These are phyloP conservation scores for Tanacetum coccineum DNA, from an alignment of 129 eudicot genomes.

Conservation along the genomic window DNA sequence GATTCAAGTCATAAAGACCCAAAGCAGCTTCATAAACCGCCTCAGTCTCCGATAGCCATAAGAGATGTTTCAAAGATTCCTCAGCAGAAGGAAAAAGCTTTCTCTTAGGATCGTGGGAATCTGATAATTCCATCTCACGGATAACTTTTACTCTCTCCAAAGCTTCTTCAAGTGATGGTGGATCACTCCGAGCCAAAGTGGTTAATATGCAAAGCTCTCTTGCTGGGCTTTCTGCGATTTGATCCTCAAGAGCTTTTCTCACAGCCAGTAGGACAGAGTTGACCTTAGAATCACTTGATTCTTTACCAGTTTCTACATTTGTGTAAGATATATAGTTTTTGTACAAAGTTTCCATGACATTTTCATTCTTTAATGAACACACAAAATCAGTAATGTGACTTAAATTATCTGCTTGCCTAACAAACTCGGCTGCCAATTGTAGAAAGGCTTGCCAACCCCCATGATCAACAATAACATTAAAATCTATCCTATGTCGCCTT, in stretches of 20 bases:
- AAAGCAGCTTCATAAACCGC: slow-evolving; percentile 95
- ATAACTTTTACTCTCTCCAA: slow-evolving; percentile 64
- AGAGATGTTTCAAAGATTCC: slow-evolving; percentile 83
- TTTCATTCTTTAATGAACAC: slow-evolving; percentile 78
- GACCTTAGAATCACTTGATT: slow-evolving; percentile 38
- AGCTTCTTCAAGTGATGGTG: slow-evolving; percentile 91
- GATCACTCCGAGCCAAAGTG: slow-evolving; percentile 89
- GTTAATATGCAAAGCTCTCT: slow-evolving; percentile 95
- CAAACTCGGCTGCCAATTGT: slow-evolving; percentile 66
- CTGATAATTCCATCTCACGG: slow-evolving; percentile 74
- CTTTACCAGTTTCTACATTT: slow-evolving; percentile 32
- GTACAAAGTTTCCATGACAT: slow-evolving; percentile 71
- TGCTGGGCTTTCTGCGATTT: slow-evolving; percentile 56
- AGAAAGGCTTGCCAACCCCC: slow-evolving; percentile 76
- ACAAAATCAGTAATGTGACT: slow-evolving; percentile 78
- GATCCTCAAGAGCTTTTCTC: slow-evolving; percentile 80
- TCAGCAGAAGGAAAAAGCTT: slow-evolving; percentile 71
- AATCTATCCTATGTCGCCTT: slow-evolving; percentile 87
- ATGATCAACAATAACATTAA: slow-evolving; percentile 77
- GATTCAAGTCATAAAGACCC: slow-evolving; percentile 91
- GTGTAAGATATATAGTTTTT: slow-evolving; percentile 45
- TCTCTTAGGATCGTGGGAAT: slow-evolving; percentile 40
- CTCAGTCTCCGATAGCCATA: slow-evolving; percentile 84
- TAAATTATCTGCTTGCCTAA: slow-evolving; percentile 75
- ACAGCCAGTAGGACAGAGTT: slow-evolving; percentile 58